Conservation (phyloP, 768 basidiomycete genomes). For the Suillus brevipes region DNA sequence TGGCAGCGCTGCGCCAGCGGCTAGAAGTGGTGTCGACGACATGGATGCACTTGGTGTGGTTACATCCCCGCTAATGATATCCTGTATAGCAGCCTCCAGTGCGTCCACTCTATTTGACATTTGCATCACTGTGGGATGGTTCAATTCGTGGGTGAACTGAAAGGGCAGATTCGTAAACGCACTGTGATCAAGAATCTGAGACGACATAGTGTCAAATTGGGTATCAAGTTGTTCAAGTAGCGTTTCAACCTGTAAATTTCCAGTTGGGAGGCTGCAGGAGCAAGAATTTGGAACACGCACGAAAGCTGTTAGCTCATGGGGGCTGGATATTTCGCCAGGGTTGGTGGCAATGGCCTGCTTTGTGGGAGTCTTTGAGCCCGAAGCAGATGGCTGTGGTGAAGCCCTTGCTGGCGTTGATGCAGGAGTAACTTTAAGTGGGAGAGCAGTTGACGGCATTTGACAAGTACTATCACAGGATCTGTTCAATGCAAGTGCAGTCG, state of each 20-base stretch:
- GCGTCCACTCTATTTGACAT: constrained; percentile 93
- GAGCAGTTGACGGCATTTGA: constrained; percentile 51
- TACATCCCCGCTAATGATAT: constrained; percentile 81
- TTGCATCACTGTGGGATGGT: constrained; percentile 66
- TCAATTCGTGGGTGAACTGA: constrained; percentile 9
- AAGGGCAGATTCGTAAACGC: constrained; percentile 39
- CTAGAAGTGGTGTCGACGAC: constrained; percentile 51
- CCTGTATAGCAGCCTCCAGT: constrained; percentile 87
- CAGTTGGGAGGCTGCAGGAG: constrained; percentile 2
- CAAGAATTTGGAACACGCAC: constrained; percentile 48
- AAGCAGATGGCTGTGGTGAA: constrained; percentile 16
- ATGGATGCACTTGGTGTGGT: constrained; percentile 52
- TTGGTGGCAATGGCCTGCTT: constrained; percentile 39
- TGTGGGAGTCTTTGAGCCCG: constrained; percentile 43
- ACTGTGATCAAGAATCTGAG: constrained; percentile 85
- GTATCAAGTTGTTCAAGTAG: constrained; percentile 84
- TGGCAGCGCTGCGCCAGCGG: constrained; percentile 29
- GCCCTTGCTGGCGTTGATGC: constrained; percentile 52
- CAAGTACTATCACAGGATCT: neutral
- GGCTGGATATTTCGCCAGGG: constrained; percentile 78
- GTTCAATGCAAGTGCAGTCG: neutral
- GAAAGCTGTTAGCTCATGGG: constrained; percentile 92
- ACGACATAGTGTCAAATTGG: constrained; percentile 93
- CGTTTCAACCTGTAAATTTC: constrained; percentile 69
- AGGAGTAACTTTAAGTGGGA: constrained; percentile 65